Conservation (phyloP, 805 yeast genomes). For the Priceomyces medius region DNA sequence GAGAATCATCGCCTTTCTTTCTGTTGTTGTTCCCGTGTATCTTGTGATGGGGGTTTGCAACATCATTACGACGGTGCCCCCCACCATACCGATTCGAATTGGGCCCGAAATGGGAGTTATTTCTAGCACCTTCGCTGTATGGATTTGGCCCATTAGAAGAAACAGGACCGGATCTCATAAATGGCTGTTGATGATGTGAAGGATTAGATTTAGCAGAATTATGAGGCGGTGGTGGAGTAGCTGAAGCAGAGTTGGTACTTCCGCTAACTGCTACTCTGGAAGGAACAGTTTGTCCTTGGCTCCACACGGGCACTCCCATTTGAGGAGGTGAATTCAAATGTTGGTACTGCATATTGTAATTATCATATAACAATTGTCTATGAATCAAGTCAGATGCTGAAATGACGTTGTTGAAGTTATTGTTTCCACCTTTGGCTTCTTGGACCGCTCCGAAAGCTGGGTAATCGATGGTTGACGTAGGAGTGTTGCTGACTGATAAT, state of each 20-base stretch:
- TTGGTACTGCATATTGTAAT: conserved; percentile 4
- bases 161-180: not conserved
- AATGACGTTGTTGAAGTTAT: not conserved
- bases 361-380: conserved; percentile 5
- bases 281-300: conserved; percentile 11
- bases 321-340: conserved; percentile 5
- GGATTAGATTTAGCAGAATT: not conserved
- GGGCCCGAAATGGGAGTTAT: not conserved
- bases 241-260: no score
- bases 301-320: conserved; percentile 17
- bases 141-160: not conserved
- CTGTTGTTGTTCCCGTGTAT: conserved; percentile 31
- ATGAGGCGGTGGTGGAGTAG: not conserved
- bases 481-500: conserved; percentile 4
- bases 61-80: conserved; percentile 14
- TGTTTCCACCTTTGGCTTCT: not conserved
- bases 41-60: conserved; percentile 45
- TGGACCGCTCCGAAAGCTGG: not conserved
- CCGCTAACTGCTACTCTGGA: conserved; percentile 4
- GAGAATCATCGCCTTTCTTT: conserved; percentile 67
- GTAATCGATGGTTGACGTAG: conserved; percentile 5
- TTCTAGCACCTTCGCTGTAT: not conserved
- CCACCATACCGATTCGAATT: conserved; percentile 2
- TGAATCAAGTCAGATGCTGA: conserved; percentile 1
- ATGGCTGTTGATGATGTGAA: not conserved